A percentile compares a stretch with the other conserved stretches of the same genome.
Evolutionary conservation across 2,329 filamentous ascomycete genomes (phyloP).

Genomic region (Cladosporium sp.): DNA sequence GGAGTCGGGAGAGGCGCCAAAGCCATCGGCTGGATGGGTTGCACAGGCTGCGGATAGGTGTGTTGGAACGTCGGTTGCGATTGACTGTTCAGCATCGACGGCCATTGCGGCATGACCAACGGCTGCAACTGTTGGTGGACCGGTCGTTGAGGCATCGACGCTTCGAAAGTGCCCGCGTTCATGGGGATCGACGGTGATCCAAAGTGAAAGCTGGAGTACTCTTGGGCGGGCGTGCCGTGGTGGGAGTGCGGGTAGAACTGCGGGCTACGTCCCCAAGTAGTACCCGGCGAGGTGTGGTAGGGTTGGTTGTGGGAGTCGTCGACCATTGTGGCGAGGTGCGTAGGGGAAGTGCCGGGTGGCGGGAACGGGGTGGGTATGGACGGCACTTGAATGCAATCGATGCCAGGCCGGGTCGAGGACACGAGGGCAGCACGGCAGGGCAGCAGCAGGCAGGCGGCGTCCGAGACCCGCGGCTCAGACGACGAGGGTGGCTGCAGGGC

Average conservation of each 20-base stretch:
- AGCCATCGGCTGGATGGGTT: conserved; percentile 37
- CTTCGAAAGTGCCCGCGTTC: conserved; percentile 47
- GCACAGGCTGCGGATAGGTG: conserved; percentile 53
- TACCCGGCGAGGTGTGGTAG: conserved; percentile 25
- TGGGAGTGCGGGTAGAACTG: conserved; percentile 48
- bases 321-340: conserved; percentile 22
- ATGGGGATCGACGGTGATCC: conserved; percentile 55
- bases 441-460: neutral
- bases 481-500: conserved; percentile 8
- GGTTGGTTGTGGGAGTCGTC: conserved; percentile 24
- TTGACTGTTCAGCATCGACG: conserved; percentile 73
- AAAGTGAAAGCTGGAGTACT: conserved; percentile 61
- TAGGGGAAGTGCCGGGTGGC: conserved; percentile 7
- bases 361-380: neutral
- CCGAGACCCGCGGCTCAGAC: conserved; percentile 6
- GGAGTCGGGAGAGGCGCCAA: conserved; percentile 49
- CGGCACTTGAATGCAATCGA: conserved; percentile 3
- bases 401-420: neutral
- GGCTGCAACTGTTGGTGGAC: conserved; percentile 57
- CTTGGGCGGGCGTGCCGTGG: conserved; percentile 63
- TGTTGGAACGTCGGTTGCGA: conserved; percentile 52
- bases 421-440: too few relatives aligned
- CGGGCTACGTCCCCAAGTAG: conserved; percentile 22
- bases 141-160: conserved; percentile 47
- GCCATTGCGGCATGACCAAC: conserved; percentile 73